Base-by-base conservation (phyloP, 2,329 filamentous ascomycete species). In the Capronia epimyces region DNA sequence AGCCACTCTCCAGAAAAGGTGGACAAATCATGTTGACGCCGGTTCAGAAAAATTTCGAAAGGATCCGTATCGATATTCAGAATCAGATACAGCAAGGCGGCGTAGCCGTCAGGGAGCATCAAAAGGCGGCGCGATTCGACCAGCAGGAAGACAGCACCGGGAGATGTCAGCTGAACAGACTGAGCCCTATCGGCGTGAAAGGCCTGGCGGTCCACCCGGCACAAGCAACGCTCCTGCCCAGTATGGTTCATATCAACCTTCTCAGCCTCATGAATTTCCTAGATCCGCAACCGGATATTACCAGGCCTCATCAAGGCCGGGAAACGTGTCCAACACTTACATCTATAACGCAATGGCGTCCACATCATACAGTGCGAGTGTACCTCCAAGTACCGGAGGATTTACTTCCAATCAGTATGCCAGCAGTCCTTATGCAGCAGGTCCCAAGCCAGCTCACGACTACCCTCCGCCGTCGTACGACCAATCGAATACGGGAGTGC, bases 81-180 rank as follows among this genome's bases (percentile, higher is more conserved):
- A 59, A 8, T 59, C 57, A 21, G 54, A 57, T 25, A 59, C 57
- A 5, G 55, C 51, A 13, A 42, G 43, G n/a, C 49, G 52, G 15
- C 51, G 57, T 24, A 46, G 41, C 20, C 50, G 43, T 43, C 42
- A 49, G 25, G 57, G 57, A 12, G 48, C 57, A 16, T 51, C 54
- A 3, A 48, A 52, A 45, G 50, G 52, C 13, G 48, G 53, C 32
- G 47, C 55, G 21, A 34, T 29, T 31, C 49, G 49, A 45, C 53
- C 41, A 48, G 27, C 53, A 46, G 16, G 9, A 25, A 22, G 4
- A 43, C 47, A 37, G 36, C 34, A 46, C 10, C 39, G 52, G 29
- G 49, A 49, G 24, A 22, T 15, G 13, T 25, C 49, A 15, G 32
- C 34, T 12, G 53, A 52, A 27, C 46, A 45, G n/a, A 24, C 25